phyloP scores from a whole-genome alignment of 805 yeast species.

The Zygosaccharomyces bisporus region DNA sequence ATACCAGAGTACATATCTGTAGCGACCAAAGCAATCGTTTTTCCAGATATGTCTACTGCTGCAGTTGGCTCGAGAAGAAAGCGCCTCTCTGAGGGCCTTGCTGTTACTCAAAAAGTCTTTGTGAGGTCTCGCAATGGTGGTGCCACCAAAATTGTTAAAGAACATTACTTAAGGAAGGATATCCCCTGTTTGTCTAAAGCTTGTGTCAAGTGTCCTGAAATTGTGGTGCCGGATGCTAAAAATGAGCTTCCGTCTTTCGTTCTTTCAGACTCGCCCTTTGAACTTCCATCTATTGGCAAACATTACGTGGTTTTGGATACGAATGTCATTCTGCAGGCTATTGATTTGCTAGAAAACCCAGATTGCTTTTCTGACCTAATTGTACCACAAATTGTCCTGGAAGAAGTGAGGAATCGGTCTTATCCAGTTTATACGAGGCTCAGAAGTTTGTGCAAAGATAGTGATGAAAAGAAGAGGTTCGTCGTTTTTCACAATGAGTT shows the following conservation, averaged over 20 bases:
- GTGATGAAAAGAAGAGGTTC: constrained; percentile 63
- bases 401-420: constrained; percentile 85
- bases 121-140: constrained; percentile 87
- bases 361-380: constrained; percentile 82
- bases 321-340: constrained; percentile 80
- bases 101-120: constrained; percentile 84
- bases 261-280: constrained; percentile 59
- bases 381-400: constrained; percentile 91
- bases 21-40: background rate
- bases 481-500: constrained; percentile 93
- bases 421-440: constrained; percentile 84
- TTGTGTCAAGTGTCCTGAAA: constrained; percentile 59
- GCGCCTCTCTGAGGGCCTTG: constrained; percentile 47
- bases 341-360: constrained; percentile 79
- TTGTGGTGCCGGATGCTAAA: constrained; percentile 54
- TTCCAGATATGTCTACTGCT: constrained; percentile 16
- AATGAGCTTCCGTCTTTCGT: constrained; percentile 65
- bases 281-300: constrained; percentile 47
- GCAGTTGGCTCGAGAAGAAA: constrained; percentile 35
- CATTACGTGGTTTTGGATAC: constrained; percentile 88
- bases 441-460: constrained; percentile 63
- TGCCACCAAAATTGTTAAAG: constrained; percentile 88
- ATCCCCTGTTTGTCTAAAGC: constrained; percentile 82
- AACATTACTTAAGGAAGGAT: constrained; percentile 88
- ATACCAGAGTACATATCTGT: too few species aligned